These are phyloP conservation scores for Vitis labrusca DNA, from an alignment of 164 flowering plant species.

Conservation along the genomic window DNA sequence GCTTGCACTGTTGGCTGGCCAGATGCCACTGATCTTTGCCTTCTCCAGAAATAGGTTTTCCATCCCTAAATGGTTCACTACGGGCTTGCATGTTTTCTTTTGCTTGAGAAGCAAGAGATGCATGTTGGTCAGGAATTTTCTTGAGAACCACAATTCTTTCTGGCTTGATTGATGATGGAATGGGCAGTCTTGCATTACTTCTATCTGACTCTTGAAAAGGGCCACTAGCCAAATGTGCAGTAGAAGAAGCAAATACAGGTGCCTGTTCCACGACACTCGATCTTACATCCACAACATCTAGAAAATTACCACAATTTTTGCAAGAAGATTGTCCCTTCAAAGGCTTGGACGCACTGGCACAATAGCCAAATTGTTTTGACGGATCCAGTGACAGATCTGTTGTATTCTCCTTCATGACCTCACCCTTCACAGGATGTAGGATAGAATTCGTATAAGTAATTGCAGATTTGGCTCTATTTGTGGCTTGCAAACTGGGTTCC, in stretches of 20 bases:
- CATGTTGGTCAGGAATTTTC: constrained; percentile 18
- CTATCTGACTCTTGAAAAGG: constrained; percentile 30
- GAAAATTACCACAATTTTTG: constrained; percentile 52
- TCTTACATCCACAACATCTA: constrained; percentile 28
- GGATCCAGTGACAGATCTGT: constrained; percentile 9
- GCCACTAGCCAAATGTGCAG: constrained; percentile 23
- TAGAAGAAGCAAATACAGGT: constrained; percentile 16
- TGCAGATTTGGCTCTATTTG: constrained; percentile 52
- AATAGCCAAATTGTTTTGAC: constrained; percentile 18
- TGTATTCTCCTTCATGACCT: constrained; percentile 22
- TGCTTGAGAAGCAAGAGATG: constrained; percentile 13
- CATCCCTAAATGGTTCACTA: constrained; percentile 15
- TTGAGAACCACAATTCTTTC: constrained; percentile 23
- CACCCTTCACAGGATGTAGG: constrained; percentile 21
- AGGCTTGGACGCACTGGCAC: constrained; percentile 17
- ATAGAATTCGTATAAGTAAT: constrained; percentile 48
- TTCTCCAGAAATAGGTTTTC: constrained; percentile 18
- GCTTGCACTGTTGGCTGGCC: constrained; percentile 23
- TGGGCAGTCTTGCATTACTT: constrained; percentile 20
- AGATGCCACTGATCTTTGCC: constrained; percentile 23
- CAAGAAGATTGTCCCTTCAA: constrained; percentile 47
- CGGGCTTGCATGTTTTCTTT: constrained; percentile 9
- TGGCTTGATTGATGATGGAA: constrained; percentile 15
- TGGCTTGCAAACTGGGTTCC: constrained; percentile 83
- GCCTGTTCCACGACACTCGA: constrained; percentile 24